A percentile compares a stretch with the other conserved stretches of the same genome.
These are phyloP conservation scores for Lactarius pseudohatsudake DNA, from an alignment of 768 basidiomycete genomes.

Conservation along the genomic window DNA sequence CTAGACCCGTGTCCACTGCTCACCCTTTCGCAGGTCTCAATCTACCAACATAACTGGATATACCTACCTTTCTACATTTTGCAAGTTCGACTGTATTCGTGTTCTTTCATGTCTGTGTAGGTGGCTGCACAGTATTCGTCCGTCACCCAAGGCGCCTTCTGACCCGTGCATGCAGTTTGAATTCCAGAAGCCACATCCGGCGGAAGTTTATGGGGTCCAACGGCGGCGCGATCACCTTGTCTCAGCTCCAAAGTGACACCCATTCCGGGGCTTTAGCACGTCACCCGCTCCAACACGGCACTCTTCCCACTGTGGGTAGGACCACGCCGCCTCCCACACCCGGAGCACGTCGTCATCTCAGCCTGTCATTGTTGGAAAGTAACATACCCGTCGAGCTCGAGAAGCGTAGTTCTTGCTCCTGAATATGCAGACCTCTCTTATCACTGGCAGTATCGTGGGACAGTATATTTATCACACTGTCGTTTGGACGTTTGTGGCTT, in stretches of 20 bases:
- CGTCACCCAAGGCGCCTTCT: neutral
- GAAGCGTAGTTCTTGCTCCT: neutral
- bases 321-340: neutral
- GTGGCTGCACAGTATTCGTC: neutral
- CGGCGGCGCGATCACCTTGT: neutral
- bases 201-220: conserved; percentile 8
- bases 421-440: neutral
- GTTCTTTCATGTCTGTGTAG: conserved; percentile 8
- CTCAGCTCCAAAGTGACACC: neutral
- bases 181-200: conserved; percentile 6
- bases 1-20: neutral
- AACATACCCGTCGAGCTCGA: neutral
- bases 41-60: conserved; percentile 4
- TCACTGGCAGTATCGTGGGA: neutral
- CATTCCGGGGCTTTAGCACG: neutral
- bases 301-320: neutral
- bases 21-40: neutral
- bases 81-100: conserved; percentile 4
- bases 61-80: conserved; percentile 6
- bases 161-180: neutral
- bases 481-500: neutral
- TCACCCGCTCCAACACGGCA: neutral
- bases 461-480: neutral
- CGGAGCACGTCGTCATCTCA: neutral
- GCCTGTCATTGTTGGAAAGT: neutral